Conservation (phyloP, 2,329 filamentous ascomycete genomes). For the Tolypocladium tropicale region DNA sequence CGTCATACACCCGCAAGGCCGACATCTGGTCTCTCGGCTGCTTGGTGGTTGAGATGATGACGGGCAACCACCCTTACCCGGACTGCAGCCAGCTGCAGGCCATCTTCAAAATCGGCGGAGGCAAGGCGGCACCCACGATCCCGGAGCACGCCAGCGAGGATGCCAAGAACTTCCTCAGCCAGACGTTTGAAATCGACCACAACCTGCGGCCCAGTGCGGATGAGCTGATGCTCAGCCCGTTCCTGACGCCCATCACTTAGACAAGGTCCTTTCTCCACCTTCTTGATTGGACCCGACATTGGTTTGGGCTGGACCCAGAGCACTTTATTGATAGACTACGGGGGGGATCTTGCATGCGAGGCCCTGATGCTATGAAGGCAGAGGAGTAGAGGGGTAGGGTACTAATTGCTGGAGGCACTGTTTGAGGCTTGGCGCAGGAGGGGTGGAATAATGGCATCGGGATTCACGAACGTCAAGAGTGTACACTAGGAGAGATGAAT, state of each 20-base stretch:
- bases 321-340: constrained; percentile 3
- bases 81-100: constrained; percentile 95
- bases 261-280: background rate
- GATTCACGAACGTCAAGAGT: constrained; percentile 3
- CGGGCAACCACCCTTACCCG: constrained; percentile 89
- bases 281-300: background rate
- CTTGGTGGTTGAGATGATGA: constrained; percentile 98
- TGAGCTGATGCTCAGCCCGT: constrained; percentile 74
- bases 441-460: background rate
- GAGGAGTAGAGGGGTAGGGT: background rate
- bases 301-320: constrained; percentile 8
- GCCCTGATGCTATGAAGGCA: background rate
- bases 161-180: constrained; percentile 69
- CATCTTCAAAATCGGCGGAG: constrained; percentile 95
- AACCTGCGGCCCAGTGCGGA: constrained; percentile 86
- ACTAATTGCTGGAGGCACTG: background rate
- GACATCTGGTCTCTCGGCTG: constrained; percentile 98
- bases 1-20: constrained; percentile 93
- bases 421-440: background rate
- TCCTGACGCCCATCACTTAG: constrained; percentile 60
- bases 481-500: constrained; percentile 5
- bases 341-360: background rate
- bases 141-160: constrained; percentile 80
- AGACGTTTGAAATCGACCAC: constrained; percentile 94
- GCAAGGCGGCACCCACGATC: constrained; percentile 77